These are phyloP conservation scores for Leishmania tarentolae DNA, from an alignment of 208 protist genomes.

Conservation along the genomic window DNA sequence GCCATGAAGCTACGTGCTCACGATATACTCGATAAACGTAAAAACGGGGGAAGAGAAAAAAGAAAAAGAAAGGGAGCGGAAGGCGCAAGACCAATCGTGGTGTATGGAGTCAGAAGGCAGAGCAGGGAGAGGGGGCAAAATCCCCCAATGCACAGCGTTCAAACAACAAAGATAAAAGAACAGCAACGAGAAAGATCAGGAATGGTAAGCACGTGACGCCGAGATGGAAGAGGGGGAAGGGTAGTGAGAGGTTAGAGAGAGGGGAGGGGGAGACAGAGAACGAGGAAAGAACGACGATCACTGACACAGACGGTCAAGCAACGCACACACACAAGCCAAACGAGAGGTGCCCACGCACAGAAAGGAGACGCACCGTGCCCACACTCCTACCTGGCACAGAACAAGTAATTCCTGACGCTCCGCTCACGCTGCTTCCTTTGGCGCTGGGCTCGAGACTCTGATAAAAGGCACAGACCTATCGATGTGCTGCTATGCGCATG, in stretches of 20 bases:
- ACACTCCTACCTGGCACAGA: background rate
- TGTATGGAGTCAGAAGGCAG: too few relatives aligned
- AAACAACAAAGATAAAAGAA: background rate
- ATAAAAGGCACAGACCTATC: background rate
- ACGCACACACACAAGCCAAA: background rate
- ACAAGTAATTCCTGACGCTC: background rate
- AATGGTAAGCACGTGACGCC: background rate
- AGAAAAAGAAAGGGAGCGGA: background rate
- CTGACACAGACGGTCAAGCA: background rate
- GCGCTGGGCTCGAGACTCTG: background rate
- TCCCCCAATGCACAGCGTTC: background rate
- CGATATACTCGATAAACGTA: too few relatives aligned
- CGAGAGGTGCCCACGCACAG: too few relatives aligned
- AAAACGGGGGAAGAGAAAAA: too few relatives aligned
- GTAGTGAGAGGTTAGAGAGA: background rate
- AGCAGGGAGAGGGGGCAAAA: background rate
- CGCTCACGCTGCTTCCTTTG: background rate
- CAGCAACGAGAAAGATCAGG: background rate
- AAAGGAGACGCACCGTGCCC: background rate
- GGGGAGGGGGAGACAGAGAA: background rate
- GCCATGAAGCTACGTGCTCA: too few relatives aligned
- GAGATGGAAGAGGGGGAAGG: too few relatives aligned
- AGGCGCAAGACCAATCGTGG: background rate
- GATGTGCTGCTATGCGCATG: background rate
- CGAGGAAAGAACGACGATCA: background rate